Evolutionary conservation across 495 filamentous ascomycete species (phyloP), one percentile per base, ranked within the genome.

Genomic region (Platismatia glauca): DNA sequence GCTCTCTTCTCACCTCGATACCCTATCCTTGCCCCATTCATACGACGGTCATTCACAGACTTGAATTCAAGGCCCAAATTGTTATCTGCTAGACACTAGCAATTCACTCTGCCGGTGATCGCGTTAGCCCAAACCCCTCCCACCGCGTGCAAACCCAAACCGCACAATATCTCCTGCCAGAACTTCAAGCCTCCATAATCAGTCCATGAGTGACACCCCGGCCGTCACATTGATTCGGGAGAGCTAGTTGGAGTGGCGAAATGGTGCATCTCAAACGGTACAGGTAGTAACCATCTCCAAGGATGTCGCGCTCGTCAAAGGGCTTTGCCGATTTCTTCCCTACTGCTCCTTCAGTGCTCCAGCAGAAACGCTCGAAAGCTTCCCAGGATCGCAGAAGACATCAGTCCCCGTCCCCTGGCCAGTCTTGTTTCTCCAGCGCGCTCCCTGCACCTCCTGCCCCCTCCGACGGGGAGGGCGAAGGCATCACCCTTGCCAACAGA

Each of bases 301-400:
- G 64, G 61, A 90, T 89, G 89, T 89, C 90, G 82, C 88, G 87
- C 79, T 84, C 87, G 69, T 80, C 85, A 69, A 87, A 88, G 79
- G 85, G 88, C 72, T 94, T 90, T 83, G 88, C 89, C 72, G 85
- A 91, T 75, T 95, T 91, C 80, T 96, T 95, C 73, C 90, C 92
- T 64, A 84, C 87, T 72, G 91, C 91, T 66, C 89, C 91, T 66
- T 84, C 82, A 57, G 81, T 86, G 64, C 78, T 87, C 39, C 77
- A 78, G 65, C 79, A 80, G 69, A 82, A 77, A 72, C 78, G 78
- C 71, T 67, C 74, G 69, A 74, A 75, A 70, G 65, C 72, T 60
- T 71, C 73, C 57, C 68, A 73, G 69, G 74, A 79, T 66, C 75
- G 74, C 66, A 71, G 74, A 67, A 69, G 73, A 73, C 55, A 71